Evolutionary conservation across 495 filamentous ascomycete species (phyloP).

Genomic region (Cercophora scortea): DNA sequence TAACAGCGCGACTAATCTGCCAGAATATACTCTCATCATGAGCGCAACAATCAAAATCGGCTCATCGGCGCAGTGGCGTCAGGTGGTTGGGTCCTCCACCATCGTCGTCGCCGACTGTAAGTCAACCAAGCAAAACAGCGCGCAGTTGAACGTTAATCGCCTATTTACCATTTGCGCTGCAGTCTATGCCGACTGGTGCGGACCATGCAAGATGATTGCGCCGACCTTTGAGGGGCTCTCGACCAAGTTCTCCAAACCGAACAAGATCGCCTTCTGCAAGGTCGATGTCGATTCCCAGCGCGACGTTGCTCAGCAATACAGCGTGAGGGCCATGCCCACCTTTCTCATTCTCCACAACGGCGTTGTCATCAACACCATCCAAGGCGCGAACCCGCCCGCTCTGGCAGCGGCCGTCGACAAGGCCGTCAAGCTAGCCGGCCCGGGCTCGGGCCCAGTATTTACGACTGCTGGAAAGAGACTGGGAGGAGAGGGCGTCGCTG

Average conservation of each 20-base stretch:
- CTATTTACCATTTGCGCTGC: background rate
- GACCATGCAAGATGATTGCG: conserved; percentile 61
- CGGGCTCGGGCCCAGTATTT: conserved; percentile 33
- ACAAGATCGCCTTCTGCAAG: conserved; percentile 52
- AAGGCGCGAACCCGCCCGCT: conserved; percentile 67
- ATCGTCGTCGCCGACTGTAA: conserved; percentile 42
- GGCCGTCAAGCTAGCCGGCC: conserved; percentile 52
- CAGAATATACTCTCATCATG: conserved; percentile 12
- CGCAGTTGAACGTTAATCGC: no score
- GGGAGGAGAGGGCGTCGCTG: conserved; percentile 15
- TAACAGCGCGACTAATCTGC: no score
- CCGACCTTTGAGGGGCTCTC: conserved; percentile 56
- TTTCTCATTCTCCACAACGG: conserved; percentile 82
- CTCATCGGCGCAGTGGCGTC: conserved; percentile 37
- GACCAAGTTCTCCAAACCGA: conserved; percentile 42
- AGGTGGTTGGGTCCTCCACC: conserved; percentile 29
- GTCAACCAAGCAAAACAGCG: conserved; percentile 4
- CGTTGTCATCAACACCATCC: conserved; percentile 60
- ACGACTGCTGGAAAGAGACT: conserved; percentile 29
- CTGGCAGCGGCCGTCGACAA: conserved; percentile 71
- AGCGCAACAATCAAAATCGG: conserved; percentile 24
- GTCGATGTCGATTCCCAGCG: conserved; percentile 52
- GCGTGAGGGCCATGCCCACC: conserved; percentile 66
- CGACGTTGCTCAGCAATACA: conserved; percentile 46
- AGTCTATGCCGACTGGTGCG: conserved; percentile 66